These are phyloP conservation scores for Aquilaria yunnanensis DNA, from an alignment of 345 rosid genomes.

Conservation along the genomic window DNA sequence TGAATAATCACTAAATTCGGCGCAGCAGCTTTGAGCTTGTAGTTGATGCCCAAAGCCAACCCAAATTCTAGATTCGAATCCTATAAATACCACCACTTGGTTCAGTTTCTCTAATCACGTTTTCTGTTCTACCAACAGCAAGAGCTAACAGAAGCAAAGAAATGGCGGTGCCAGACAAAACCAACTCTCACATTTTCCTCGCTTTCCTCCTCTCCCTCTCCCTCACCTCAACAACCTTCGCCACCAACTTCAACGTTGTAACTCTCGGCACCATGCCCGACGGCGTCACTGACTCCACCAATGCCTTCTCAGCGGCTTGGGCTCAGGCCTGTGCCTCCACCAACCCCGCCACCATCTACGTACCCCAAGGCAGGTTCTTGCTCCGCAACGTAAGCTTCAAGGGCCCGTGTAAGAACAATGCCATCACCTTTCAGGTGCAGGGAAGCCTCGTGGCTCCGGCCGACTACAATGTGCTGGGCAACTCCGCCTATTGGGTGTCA, in stretches of 20 bases:
- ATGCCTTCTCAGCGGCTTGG: slow-evolving; percentile 46
- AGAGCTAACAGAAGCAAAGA: not conserved
- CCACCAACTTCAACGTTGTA: slow-evolving; percentile 29
- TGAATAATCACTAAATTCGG: too few species aligned
- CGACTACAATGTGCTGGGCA: slow-evolving; percentile 35
- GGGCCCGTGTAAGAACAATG: slow-evolving; percentile 39
- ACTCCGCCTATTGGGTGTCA: slow-evolving; percentile 34
- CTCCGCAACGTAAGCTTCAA: slow-evolving; percentile 27
- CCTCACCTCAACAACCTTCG: slow-evolving; percentile 12
- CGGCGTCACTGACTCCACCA: slow-evolving; percentile 32
- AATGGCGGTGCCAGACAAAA: not conserved
- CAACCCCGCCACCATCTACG: slow-evolving; percentile 22
- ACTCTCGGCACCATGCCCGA: slow-evolving; percentile 38
- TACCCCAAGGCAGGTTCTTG: slow-evolving; percentile 44
- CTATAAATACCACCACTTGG: slow-evolving; percentile 3
- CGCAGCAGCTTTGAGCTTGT: too few species aligned
- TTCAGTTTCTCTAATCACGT: not conserved
- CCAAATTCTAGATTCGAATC: too few species aligned
- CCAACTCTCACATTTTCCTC: not conserved
- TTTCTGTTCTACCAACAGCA: not conserved
- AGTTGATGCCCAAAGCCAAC: too few species aligned
- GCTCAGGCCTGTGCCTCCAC: slow-evolving; percentile 27
- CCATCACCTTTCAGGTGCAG: slow-evolving; percentile 32
- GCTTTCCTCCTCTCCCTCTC: not conserved
- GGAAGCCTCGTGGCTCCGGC: slow-evolving; percentile 46